A percentile compares a stretch with the other conserved stretches of the same genome.
phyloP scores from a whole-genome alignment of 148 eudicot genomes.

The Camellia lanceoleosa region DNA sequence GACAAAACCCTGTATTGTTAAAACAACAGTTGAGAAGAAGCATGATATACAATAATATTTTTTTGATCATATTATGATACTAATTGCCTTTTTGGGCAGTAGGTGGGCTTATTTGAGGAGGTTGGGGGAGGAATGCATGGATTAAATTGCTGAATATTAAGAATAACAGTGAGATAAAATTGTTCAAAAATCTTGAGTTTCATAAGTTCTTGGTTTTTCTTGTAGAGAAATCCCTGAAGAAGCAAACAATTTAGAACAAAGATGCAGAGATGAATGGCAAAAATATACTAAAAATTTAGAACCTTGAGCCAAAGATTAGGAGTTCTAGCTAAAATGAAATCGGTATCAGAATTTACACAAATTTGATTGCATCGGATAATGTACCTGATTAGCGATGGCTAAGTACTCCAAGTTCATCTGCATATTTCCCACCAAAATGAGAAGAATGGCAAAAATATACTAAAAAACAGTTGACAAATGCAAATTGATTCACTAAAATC shows the following conservation, averaged over 20 bases:
- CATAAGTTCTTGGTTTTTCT: neutral
- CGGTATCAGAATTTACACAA: neutral
- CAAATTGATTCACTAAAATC: conserved; percentile 8
- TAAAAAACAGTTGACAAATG: conserved; percentile 10
- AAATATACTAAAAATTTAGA: too few relatives aligned
- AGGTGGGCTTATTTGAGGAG: neutral
- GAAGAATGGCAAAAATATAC: conserved; percentile 7
- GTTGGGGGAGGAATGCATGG: neutral
- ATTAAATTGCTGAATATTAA: neutral
- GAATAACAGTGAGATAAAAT: neutral
- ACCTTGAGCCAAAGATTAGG: too few relatives aligned
- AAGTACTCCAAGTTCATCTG: conserved; percentile 99
- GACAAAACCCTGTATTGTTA: conserved; percentile 57
- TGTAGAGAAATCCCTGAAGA: neutral
- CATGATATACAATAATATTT: neutral
- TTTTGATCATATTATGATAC: too few relatives aligned
- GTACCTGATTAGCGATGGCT: conserved; percentile 92
- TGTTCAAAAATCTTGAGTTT: neutral
- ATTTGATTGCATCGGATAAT: conserved; percentile 11
- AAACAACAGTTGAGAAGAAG: neutral
- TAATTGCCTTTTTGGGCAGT: neutral
- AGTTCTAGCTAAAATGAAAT: conserved; percentile 9
- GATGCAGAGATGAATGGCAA: too few relatives aligned
- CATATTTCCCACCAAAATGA: conserved; percentile 32
- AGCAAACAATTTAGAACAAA: too few relatives aligned